These are phyloP conservation scores for Huntiella bhutanensis DNA, from an alignment of 2,329 filamentous ascomycete species.

Conservation along the genomic window DNA sequence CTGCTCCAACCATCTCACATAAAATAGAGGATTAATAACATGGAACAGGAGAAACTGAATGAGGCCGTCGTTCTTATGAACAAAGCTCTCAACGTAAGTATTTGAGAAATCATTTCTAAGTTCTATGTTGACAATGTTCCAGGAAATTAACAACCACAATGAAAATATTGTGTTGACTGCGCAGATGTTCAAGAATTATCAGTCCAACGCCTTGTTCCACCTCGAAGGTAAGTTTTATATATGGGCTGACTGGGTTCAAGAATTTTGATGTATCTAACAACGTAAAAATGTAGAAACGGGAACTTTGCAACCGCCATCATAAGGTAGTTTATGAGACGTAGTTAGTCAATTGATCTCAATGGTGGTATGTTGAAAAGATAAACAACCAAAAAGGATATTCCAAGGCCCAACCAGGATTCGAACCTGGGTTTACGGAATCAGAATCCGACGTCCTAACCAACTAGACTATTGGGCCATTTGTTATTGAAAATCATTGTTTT, in stretches of 20 bases:
- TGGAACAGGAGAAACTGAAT: slow-evolving; percentile 79
- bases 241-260: background rate
- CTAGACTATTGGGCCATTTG: slow-evolving; percentile 10
- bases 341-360: background rate
- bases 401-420: slow-evolving; percentile 11
- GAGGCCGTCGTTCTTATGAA: slow-evolving; percentile 87
- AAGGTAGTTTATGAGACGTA: slow-evolving; percentile 14
- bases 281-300: slow-evolving; percentile 47
- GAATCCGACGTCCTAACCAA: slow-evolving; percentile 12
- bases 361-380: background rate
- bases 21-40: no score
- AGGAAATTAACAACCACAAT: slow-evolving; percentile 97
- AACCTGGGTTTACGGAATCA: slow-evolving; percentile 12
- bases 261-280: slow-evolving; percentile 12
- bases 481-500: background rate
- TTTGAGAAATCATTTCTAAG: background rate
- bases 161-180: slow-evolving; percentile 97
- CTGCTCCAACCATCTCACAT: background rate
- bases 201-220: slow-evolving; percentile 93
- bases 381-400: background rate
- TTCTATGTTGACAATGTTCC: background rate
- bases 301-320: slow-evolving; percentile 61
- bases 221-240: slow-evolving; percentile 55
- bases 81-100: slow-evolving; percentile 59
- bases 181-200: slow-evolving; percentile 99